Evolutionary conservation across 257 asterid genomes (phyloP), one percentile per base, ranked within the genome.

Genomic region (Craterostigma plantagineum): DNA sequence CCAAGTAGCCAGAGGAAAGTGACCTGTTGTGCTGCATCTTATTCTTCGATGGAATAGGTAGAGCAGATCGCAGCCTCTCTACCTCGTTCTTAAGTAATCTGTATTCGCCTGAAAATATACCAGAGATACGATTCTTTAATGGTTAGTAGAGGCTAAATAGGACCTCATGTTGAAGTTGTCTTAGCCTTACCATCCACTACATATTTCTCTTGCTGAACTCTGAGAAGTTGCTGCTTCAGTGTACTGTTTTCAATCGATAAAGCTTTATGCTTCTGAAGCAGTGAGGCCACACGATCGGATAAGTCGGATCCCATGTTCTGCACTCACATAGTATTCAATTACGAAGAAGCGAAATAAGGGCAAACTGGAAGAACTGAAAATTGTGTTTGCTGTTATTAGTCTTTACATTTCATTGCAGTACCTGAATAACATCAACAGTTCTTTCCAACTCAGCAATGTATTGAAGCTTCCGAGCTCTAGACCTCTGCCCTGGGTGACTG

Each of bases 401-500:
- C 38, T 9, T 17, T 7, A 3, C 17, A 7, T 9, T 6, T 40
- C 33, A n/a, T 41, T n/a, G n/a, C n/a, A n/a, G n/a, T 69, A 75
- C 92, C 92, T 82, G 91, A 64, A 75, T 75, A 51, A 54, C 45
- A 41, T 66, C 62, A 36, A 73, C 82, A 44, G 76, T 75, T 61
- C 60, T 70, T 63, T 82, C 95, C 50, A 82, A 79, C 60, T 78
- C 92, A 43, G 92, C 68, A 17, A 82, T 82, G 50, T 75, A 82
- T 54, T 78, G 91, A 50, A 78, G 76, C 52, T 82, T 82, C 42
- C 91, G 79, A 52, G 77, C 80, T 56, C 91, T 73, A n/a, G 91
- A 65, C 61, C 86, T 64, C 69, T 78, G 95, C 56, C 95, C 85
- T 11, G 95, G 84, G 52, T 82, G 92, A 45, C 95, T 82, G 80